Conservation (phyloP, 2,329 filamentous ascomycete genomes). For the Fusarium nurragi region DNA sequence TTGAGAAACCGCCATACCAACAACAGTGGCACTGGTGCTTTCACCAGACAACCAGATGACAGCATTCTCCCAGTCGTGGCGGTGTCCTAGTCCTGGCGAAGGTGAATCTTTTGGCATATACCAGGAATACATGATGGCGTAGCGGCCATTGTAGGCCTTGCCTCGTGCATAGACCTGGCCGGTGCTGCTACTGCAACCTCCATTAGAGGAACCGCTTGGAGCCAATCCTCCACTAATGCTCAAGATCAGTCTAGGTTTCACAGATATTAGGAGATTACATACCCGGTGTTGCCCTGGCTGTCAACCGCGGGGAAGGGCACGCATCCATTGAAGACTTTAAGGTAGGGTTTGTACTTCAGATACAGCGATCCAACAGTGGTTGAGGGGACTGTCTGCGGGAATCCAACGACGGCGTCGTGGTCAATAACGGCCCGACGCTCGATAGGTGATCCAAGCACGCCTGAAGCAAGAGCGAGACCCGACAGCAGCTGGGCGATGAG, state of each 20-base stretch:
- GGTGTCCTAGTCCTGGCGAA: conserved; percentile 44
- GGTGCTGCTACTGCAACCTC: conserved; percentile 49
- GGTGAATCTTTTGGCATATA: conserved; percentile 58
- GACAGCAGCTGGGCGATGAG: conserved; percentile 33
- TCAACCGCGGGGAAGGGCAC: conserved; percentile 72
- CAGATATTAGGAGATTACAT: neutral
- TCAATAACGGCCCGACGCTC: conserved; percentile 44
- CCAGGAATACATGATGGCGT: conserved; percentile 57
- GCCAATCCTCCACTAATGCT: conserved; percentile 48
- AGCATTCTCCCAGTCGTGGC: conserved; percentile 44
- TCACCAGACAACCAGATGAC: conserved; percentile 44
- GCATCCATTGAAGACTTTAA: conserved; percentile 65
- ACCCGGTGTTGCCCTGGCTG: conserved; percentile 61
- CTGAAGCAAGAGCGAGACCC: conserved; percentile 30
- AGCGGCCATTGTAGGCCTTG: conserved; percentile 45
- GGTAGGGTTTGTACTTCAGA: conserved; percentile 50
- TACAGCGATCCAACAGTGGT: conserved; percentile 44
- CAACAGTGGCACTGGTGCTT: conserved; percentile 40
- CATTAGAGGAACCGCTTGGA: conserved; percentile 44
- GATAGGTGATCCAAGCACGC: conserved; percentile 40
- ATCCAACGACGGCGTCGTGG: conserved; percentile 48
- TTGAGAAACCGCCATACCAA: conserved; percentile 51
- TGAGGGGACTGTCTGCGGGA: conserved; percentile 46
- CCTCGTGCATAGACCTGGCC: conserved; percentile 54
- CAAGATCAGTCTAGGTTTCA: neutral